A percentile compares a stretch with the other conserved stretches of the same genome.
Evolutionary conservation across 169 alveolate species (phyloP).

Genomic region (Theileria parva): DNA sequence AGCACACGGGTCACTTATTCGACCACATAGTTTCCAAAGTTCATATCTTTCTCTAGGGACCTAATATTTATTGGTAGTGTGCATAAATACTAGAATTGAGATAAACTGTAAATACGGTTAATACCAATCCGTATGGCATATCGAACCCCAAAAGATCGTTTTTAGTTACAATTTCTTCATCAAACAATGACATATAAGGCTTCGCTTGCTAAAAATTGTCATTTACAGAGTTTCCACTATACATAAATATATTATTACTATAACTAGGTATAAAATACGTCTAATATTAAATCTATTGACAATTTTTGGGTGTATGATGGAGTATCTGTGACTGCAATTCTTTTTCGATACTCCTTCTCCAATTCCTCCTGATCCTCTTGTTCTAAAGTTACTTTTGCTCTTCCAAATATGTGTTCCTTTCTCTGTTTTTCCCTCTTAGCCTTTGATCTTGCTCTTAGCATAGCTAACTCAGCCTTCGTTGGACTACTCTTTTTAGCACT

Average conservation of each 20-base stretch:
- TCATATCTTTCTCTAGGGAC: slow-evolving; percentile 71
- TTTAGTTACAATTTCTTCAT: slow-evolving; percentile 50
- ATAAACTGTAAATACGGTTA: slow-evolving; percentile 7
- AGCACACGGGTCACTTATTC: slow-evolving; percentile 73
- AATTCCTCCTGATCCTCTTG: slow-evolving; percentile 42
- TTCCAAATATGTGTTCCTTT: slow-evolving; percentile 9
- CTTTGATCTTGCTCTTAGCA: slow-evolving; percentile 11
- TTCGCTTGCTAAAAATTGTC: slow-evolving; percentile 27
- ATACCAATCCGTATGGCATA: slow-evolving; percentile 73
- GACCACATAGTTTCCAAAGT: slow-evolving; percentile 72
- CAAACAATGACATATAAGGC: slow-evolving; percentile 56
- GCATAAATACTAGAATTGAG: not conserved
- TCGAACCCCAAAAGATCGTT: slow-evolving; percentile 71
- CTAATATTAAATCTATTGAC: slow-evolving; percentile 22
- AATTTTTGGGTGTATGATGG: slow-evolving; percentile 52
- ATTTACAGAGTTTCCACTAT: not conserved
- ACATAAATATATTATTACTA: not conserved
- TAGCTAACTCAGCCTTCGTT: not conserved
- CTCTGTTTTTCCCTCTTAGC: slow-evolving; percentile 20
- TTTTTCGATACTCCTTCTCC: slow-evolving; percentile 26
- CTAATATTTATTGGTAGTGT: not conserved
- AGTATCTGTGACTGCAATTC: slow-evolving; percentile 63
- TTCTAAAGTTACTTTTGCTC: slow-evolving; percentile 38
- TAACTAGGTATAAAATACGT: slow-evolving; percentile 22
- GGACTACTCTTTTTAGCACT: not conserved